These are phyloP conservation scores for Suhomyces guaymorum DNA, from an alignment of 1,139 yeast species.

Conservation along the genomic window DNA sequence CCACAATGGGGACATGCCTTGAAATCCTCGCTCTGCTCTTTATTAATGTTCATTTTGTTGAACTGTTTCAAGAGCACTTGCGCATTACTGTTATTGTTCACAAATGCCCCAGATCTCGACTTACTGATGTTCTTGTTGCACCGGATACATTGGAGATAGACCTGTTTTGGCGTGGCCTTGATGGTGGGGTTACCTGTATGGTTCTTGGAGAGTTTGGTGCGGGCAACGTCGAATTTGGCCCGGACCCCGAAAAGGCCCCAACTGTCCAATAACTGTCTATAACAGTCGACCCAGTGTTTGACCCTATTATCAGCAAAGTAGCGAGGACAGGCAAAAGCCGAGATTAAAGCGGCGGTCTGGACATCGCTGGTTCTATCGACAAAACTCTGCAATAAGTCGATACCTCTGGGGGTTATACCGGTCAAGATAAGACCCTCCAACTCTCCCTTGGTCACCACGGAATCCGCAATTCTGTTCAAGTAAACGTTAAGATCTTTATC, in stretches of 20 bases:
- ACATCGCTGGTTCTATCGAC: conserved; percentile 90
- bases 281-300: conserved; percentile 75
- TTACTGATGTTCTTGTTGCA: conserved; percentile 73
- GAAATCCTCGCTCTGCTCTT: conserved; percentile 26
- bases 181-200: conserved; percentile 49
- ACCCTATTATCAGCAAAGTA: conserved; percentile 73
- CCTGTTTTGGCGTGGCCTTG: conserved; percentile 67
- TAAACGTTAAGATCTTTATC: conserved; percentile 74
- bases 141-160: conserved; percentile 74
- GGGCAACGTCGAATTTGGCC: conserved; percentile 81
- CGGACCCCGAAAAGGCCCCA: conserved; percentile 80
- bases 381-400: conserved; percentile 79
- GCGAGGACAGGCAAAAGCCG: conserved; percentile 80
- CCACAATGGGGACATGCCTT: conserved; percentile 82
- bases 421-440: conserved; percentile 88
- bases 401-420: conserved; percentile 83
- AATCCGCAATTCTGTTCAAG: conserved; percentile 66
- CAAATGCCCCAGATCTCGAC: conserved; percentile 11
- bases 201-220: conserved; percentile 64
- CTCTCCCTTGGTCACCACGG: conserved; percentile 77
- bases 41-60: conserved; percentile 29
- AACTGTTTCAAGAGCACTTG: conserved; percentile 41
- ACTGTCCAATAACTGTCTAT: conserved; percentile 73
- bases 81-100: conserved; percentile 21
- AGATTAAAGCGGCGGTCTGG: conserved; percentile 85